Conservation (phyloP, 2,329 filamentous ascomycete species). For the Aspergillus puulaauensis region DNA sequence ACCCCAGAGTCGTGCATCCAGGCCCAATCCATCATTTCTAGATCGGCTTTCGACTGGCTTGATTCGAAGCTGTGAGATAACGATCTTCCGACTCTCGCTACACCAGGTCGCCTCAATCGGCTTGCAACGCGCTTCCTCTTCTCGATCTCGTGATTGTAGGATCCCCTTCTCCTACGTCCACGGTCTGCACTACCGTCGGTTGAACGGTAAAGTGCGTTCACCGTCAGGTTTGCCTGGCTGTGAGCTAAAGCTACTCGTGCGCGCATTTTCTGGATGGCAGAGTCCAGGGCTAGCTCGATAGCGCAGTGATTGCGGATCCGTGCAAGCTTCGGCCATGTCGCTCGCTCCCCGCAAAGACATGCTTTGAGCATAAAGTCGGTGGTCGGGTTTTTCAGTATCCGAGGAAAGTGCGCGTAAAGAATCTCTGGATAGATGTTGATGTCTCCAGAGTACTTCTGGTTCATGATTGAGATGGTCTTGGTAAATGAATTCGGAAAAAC, state of each 20-base stretch:
- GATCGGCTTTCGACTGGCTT: background rate
- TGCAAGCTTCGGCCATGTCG: constrained; percentile 88
- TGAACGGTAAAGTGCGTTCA: constrained; percentile 17
- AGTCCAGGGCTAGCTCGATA: constrained; percentile 74
- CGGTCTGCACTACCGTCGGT: constrained; percentile 24
- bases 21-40: constrained; percentile 1
- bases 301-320: constrained; percentile 84
- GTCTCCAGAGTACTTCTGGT: constrained; percentile 89
- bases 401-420: constrained; percentile 69
- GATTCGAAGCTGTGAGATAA: constrained; percentile 13
- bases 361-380: constrained; percentile 81
- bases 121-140: constrained; percentile 10
- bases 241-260: constrained; percentile 38
- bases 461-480: constrained; percentile 77
- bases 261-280: constrained; percentile 41
- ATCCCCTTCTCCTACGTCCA: constrained; percentile 29
- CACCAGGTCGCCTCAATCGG: constrained; percentile 9
- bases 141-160: constrained; percentile 32
- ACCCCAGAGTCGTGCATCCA: background rate
- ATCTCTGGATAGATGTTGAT: constrained; percentile 90
- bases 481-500: constrained; percentile 76
- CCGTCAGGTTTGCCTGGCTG: constrained; percentile 22
- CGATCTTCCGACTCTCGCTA: constrained; percentile 17
- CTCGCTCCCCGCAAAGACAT: constrained; percentile 74
- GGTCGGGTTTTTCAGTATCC: constrained; percentile 80